A percentile compares a stretch with the other conserved stretches of the same genome.
These are phyloP conservation scores for Rhizodiscina lignyota DNA, from an alignment of 495 filamentous ascomycete genomes.

Conservation along the genomic window DNA sequence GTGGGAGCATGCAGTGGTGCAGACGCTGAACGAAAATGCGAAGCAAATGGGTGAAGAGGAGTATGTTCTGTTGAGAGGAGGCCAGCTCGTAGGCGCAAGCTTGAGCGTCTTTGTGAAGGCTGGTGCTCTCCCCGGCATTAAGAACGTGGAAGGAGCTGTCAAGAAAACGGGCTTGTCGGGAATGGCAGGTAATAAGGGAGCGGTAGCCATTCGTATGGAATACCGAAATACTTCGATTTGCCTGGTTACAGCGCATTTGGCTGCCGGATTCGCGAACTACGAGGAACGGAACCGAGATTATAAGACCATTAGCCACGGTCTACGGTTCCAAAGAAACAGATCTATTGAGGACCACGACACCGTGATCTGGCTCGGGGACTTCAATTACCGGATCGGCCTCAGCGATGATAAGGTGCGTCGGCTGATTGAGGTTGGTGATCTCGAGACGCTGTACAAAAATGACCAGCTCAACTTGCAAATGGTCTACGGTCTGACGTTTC, in stretches of 20 bases:
- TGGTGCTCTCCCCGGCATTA: conserved; percentile 59
- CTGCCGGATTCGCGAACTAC: conserved; percentile 92
- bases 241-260: conserved; percentile 93
- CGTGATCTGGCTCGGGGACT: conserved; percentile 96
- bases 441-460: conserved; percentile 73
- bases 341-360: conserved; percentile 83
- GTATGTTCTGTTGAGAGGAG: conserved; percentile 79
- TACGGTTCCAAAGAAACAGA: conserved; percentile 80
- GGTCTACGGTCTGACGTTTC: conserved; percentile 79
- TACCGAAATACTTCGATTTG: conserved; percentile 86
- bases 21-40: conserved; percentile 57
- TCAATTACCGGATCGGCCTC: conserved; percentile 94
- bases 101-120: conserved; percentile 78
- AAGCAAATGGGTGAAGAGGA: conserved; percentile 43
- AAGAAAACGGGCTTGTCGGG: conserved; percentile 98
- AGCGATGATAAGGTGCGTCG: conserved; percentile 62
- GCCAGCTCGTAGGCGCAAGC: conserved; percentile 89
- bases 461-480: conserved; percentile 94
- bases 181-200: conserved; percentile 95
- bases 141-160: conserved; percentile 88
- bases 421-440: conserved; percentile 49
- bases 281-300: conserved; percentile 93
- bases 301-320: conserved; percentile 67
- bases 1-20: conserved; percentile 73
- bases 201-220: conserved; percentile 91